Evolutionary conservation across 345 rosid genomes (phyloP).

Genomic region (Kandelia obovata): DNA sequence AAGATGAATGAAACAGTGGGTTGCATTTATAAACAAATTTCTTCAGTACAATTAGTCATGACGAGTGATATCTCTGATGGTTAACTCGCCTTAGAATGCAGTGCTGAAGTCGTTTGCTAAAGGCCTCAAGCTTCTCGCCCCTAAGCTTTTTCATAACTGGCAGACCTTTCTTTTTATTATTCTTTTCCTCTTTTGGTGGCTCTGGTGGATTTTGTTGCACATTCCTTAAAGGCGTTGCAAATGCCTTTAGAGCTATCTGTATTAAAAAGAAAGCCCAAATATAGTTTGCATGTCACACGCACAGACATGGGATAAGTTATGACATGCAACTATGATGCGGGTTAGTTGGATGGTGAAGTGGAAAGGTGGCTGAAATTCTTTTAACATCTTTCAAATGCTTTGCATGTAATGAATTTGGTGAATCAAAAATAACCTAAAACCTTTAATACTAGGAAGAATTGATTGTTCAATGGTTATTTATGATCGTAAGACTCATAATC

Average conservation of each 20-base stretch:
- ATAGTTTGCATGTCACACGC: neutral
- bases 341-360: neutral
- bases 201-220: conserved; percentile 18
- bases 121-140: conserved; percentile 73
- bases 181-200: conserved; percentile 34
- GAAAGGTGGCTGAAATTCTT: too few species aligned
- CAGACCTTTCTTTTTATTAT: conserved; percentile 36
- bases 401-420: neutral
- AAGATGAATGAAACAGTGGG: conserved; percentile 12
- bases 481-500: too few species aligned
- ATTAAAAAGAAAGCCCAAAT: neutral
- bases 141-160: conserved; percentile 49
- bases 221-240: conserved; percentile 52
- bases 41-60: conserved; percentile 34
- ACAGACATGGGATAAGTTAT: neutral
- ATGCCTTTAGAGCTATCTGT: conserved; percentile 45
- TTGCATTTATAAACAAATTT: conserved; percentile 18
- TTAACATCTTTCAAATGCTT: neutral
- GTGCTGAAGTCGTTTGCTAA: conserved; percentile 66
- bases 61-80: conserved; percentile 57
- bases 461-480: too few species aligned
- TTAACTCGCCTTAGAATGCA: conserved; percentile 65
- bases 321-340: neutral
- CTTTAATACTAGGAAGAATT: neutral
- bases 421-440: neutral